A percentile compares a stretch with the other conserved stretches of the same genome.
Evolutionary conservation across 1,284 basidiomycete species (phyloP).

Genomic region (Coniferiporia sulphurascens): DNA sequence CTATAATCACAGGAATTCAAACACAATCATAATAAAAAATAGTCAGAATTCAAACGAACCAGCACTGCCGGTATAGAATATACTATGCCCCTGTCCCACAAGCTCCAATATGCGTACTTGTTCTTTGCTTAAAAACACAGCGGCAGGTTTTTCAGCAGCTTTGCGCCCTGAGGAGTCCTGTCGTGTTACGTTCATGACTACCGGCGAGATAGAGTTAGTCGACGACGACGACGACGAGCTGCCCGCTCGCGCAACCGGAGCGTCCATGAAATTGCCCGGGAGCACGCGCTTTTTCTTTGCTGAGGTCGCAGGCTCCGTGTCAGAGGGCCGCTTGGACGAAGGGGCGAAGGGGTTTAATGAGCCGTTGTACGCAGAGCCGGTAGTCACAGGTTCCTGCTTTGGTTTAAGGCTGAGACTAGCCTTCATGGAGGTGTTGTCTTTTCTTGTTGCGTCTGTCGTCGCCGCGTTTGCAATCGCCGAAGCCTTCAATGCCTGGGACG

Average conservation of each 20-base stretch:
- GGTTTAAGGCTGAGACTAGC: background rate
- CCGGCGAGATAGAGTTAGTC: slow-evolving; percentile 3
- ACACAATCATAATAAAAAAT: background rate
- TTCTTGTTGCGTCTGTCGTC: background rate
- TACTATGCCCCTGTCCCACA: slow-evolving; percentile 63
- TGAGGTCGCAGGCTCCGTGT: background rate
- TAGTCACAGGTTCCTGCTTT: background rate
- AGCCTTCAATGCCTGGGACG: slow-evolving; percentile 1
- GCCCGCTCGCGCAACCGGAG: background rate
- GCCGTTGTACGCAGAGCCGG: background rate
- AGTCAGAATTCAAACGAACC: slow-evolving; percentile 49
- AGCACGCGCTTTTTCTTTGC: slow-evolving; percentile 17
- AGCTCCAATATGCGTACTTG: slow-evolving; percentile 80
- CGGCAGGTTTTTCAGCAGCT: slow-evolving; percentile 35
- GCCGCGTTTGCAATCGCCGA: background rate
- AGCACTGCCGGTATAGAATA: slow-evolving; percentile 98
- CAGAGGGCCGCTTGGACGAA: background rate
- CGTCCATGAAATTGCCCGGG: slow-evolving; percentile 8
- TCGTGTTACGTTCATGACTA: slow-evolving; percentile 13
- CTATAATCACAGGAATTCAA: slow-evolving; percentile 34
- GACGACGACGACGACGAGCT: background rate
- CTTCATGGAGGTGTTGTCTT: background rate
- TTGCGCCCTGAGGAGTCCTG: slow-evolving; percentile 6
- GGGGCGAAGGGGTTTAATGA: background rate
- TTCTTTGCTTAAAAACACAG: slow-evolving; percentile 70